Evolutionary conservation across 2,329 filamentous ascomycete species (phyloP).

Genomic region (Epicoccum sorghinum): DNA sequence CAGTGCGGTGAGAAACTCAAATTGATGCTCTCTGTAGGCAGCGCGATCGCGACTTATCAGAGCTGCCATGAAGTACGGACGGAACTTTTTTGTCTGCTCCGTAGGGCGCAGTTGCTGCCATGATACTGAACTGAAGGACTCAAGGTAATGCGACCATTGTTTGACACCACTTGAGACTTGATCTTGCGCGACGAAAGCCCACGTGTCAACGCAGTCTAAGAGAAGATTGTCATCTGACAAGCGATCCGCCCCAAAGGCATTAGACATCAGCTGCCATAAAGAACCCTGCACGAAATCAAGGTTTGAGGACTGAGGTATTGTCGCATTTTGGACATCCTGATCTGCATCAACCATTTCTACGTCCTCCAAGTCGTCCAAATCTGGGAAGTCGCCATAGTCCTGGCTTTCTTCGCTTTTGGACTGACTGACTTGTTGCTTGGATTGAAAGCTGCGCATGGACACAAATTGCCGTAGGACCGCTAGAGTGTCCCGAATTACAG

Average conservation of each 20-base stretch:
- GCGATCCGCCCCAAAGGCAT: constrained; percentile 65
- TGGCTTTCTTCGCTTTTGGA: constrained; percentile 64
- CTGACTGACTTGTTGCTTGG: constrained; percentile 39
- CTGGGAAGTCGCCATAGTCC: constrained; percentile 66
- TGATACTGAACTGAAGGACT: constrained; percentile 58
- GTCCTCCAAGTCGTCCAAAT: constrained; percentile 59
- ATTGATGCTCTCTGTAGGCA: constrained; percentile 54
- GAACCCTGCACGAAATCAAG: constrained; percentile 55
- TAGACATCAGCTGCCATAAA: constrained; percentile 63
- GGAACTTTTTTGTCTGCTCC: constrained; percentile 53
- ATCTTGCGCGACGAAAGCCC: constrained; percentile 57
- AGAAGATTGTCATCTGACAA: constrained; percentile 60
- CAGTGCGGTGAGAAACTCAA: constrained; percentile 60
- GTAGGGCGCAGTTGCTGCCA: constrained; percentile 56
- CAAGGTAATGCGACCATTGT: constrained; percentile 63
- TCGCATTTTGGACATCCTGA: neutral
- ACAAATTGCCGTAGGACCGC: constrained; percentile 54
- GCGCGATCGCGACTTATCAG: constrained; percentile 48
- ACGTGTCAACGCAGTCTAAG: constrained; percentile 59
- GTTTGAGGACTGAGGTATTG: constrained; percentile 12
- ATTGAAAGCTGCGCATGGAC: constrained; percentile 18
- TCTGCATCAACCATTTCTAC: constrained; percentile 39
- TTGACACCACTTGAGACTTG: constrained; percentile 53
- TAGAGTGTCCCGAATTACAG: constrained; percentile 57
- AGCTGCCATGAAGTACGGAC: constrained; percentile 52